Evolutionary conservation across 2,329 filamentous ascomycete genomes (phyloP).

Genomic region (Gnomoniopsis sp.): DNA sequence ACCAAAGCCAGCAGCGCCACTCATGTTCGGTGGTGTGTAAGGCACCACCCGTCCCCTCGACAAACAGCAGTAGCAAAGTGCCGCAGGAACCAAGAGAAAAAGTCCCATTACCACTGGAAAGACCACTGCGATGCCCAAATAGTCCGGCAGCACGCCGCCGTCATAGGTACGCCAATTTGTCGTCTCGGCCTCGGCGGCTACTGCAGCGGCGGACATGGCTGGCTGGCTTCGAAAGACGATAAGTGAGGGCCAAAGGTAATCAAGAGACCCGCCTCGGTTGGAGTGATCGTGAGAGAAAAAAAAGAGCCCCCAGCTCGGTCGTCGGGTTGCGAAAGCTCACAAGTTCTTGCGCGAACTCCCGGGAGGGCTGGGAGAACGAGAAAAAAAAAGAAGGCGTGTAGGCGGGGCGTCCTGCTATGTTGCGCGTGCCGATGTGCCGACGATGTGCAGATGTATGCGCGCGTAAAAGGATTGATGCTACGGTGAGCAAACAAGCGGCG

Average conservation of each 20-base stretch:
- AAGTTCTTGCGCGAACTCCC: too few relatives aligned
- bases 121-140: constrained; percentile 7
- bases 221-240: background rate
- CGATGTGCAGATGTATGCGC: too few relatives aligned
- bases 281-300: too few relatives aligned
- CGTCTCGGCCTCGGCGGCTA: constrained; percentile 11
- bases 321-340: too few relatives aligned
- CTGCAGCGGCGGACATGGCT: constrained; percentile 12
- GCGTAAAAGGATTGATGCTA: background rate
- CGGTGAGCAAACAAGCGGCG: background rate
- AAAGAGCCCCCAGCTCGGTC: too few relatives aligned
- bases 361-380: too few relatives aligned
- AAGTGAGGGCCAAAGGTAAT: background rate
- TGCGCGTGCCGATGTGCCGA: too few relatives aligned
- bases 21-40: constrained; percentile 10
- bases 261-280: too few relatives aligned
- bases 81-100: constrained; percentile 12
- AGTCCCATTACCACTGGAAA: constrained; percentile 9
- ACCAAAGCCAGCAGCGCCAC: background rate
- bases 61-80: constrained; percentile 9
- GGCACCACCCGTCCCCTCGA: constrained; percentile 7
- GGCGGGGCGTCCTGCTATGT: too few relatives aligned
- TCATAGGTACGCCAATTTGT: constrained; percentile 15
- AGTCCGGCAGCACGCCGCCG: constrained; percentile 2
- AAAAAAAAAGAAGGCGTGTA: too few relatives aligned